Evolutionary conservation across 345 rosid species (phyloP).

Genomic region (Citrus mangshanensis): DNA sequence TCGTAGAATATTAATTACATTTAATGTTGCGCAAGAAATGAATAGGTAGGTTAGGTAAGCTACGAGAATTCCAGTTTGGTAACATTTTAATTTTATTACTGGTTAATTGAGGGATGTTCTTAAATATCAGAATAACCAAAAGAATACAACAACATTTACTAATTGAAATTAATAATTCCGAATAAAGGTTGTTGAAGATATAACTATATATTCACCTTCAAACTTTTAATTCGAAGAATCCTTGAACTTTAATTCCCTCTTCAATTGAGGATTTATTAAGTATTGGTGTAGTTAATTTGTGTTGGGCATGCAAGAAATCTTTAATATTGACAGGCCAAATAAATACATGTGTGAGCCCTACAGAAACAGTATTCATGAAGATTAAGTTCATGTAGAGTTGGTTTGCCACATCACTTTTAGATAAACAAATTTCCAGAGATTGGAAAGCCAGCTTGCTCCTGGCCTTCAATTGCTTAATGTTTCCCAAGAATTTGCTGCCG

Average conservation of each 20-base stretch:
- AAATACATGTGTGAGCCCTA: background rate
- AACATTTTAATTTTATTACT: background rate
- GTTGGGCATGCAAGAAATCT: background rate
- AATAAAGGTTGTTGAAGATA: constrained; percentile 1
- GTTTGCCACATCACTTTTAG: too few species aligned
- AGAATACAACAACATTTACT: background rate
- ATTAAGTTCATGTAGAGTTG: too few species aligned
- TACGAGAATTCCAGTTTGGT: background rate
- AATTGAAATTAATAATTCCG: background rate
- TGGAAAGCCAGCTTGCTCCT: too few species aligned
- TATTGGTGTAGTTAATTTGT: too few species aligned
- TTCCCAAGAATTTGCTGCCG: too few species aligned
- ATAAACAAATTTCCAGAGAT: too few species aligned
- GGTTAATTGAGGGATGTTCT: background rate
- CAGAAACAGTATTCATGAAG: background rate
- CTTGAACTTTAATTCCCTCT: background rate
- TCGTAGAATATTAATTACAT: background rate
- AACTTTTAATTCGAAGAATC: background rate
- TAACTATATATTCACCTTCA: background rate
- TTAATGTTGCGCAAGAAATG: background rate
- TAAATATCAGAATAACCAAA: background rate
- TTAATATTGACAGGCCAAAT: background rate
- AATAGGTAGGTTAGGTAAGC: background rate
- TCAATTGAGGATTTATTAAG: background rate
- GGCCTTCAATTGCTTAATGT: too few species aligned